A percentile compares a stretch with the other conserved stretches of the same genome.
Evolutionary conservation across 1,284 basidiomycete species (phyloP).

Genomic region (Uromyces viciae-fabae): DNA sequence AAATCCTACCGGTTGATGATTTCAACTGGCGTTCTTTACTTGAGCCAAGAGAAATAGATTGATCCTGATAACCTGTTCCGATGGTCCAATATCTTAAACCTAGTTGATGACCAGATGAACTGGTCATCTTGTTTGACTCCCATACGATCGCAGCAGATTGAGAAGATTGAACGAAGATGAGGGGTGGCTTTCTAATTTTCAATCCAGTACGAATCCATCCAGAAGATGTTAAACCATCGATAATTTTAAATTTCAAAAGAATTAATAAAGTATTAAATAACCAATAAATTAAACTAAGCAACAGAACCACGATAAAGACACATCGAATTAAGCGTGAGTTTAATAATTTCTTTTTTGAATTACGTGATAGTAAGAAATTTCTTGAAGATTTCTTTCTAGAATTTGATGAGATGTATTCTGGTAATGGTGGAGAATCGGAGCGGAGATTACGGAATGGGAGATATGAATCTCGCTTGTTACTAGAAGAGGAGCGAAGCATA

Average conservation of each 20-base stretch:
- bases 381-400: too few species aligned
- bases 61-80: neutral
- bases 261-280: constrained; percentile 25
- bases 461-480: too few species aligned
- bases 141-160: constrained; percentile 47
- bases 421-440: too few species aligned
- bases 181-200: constrained; percentile 48
- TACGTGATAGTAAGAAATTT: too few species aligned
- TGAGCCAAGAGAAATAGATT: neutral
- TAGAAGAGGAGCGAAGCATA: too few species aligned
- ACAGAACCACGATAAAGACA: neutral
- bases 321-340: neutral
- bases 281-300: neutral
- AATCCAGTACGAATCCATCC: constrained; percentile 45
- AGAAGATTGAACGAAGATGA: constrained; percentile 47
- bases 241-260: constrained; percentile 48
- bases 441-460: too few species aligned
- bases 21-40: neutral
- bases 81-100: neutral
- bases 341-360: too few species aligned
- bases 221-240: constrained; percentile 45
- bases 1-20: neutral
- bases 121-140: constrained; percentile 47
- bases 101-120: constrained; percentile 27
- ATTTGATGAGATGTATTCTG: too few species aligned